These are phyloP conservation scores for Spatholobus suberectus DNA, from an alignment of 306 rosid genomes.

Conservation along the genomic window DNA sequence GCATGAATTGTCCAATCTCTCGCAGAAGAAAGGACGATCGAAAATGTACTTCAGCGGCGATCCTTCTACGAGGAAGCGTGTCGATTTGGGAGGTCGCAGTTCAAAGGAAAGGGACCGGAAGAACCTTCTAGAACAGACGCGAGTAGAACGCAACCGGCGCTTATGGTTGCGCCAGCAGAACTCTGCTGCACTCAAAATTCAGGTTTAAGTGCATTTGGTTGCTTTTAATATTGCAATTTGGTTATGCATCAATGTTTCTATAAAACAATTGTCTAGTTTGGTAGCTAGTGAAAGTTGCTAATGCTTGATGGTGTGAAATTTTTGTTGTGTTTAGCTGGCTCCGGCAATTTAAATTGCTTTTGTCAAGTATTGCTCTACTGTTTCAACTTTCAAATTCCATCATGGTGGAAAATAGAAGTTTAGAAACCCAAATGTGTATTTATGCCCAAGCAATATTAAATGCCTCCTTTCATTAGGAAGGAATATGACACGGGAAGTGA, in stretches of 20 bases:
- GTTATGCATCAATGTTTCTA: background rate
- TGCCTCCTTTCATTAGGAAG: background rate
- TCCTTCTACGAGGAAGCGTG: conserved; percentile 89
- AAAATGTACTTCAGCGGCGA: conserved; percentile 84
- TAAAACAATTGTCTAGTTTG: background rate
- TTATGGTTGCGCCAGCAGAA: conserved; percentile 64
- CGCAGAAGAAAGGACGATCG: conserved; percentile 20
- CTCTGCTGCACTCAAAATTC: conserved; percentile 69
- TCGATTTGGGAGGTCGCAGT: conserved; percentile 89
- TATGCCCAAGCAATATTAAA: background rate
- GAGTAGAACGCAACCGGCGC: conserved; percentile 76
- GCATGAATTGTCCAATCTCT: conserved; percentile 41
- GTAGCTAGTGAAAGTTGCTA: too few species aligned
- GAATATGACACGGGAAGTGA: background rate
- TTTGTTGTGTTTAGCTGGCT: background rate
- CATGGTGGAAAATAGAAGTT: background rate
- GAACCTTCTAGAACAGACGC: conserved; percentile 83
- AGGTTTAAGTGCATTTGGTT: conserved; percentile 49
- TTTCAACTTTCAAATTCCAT: background rate
- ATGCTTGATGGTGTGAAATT: background rate
- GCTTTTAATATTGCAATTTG: background rate
- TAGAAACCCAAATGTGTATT: background rate
- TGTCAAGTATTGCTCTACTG: background rate
- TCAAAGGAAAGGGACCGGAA: conserved; percentile 82
- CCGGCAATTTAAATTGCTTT: background rate